Evolutionary conservation across 2,329 filamentous ascomycete genomes (phyloP).

Genomic region (Calonectria multiphialidica): DNA sequence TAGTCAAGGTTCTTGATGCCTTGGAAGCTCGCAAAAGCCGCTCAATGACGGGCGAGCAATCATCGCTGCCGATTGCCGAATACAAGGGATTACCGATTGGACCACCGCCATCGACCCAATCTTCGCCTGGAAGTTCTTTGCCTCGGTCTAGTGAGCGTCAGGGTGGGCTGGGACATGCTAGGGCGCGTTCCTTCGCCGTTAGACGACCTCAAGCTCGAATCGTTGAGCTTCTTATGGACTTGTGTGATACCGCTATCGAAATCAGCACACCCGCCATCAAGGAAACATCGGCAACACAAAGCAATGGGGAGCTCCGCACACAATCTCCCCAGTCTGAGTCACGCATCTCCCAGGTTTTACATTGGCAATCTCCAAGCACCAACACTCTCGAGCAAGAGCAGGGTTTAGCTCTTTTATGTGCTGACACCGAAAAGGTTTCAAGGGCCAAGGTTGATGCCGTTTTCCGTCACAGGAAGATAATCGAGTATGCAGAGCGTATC

Average conservation of each 20-base stretch:
- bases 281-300: constrained; percentile 74
- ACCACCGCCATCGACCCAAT: constrained; percentile 77
- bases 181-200: constrained; percentile 90
- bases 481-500: constrained; percentile 96
- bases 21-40: constrained; percentile 83
- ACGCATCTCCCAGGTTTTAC: constrained; percentile 90
- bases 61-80: constrained; percentile 72
- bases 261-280: constrained; percentile 96
- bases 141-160: constrained; percentile 80
- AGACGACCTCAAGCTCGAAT: constrained; percentile 91
- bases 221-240: constrained; percentile 92
- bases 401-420: constrained; percentile 86
- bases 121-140: constrained; percentile 79
- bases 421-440: constrained; percentile 88
- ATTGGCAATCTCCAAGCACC: constrained; percentile 95
- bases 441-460: constrained; percentile 94
- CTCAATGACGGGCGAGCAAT: constrained; percentile 67
- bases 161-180: constrained; percentile 81
- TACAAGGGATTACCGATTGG: constrained; percentile 93
- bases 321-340: constrained; percentile 97
- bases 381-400: constrained; percentile 95
- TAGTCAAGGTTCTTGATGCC: constrained; percentile 94
- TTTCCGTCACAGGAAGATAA: constrained; percentile 88
- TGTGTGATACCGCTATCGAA: constrained; percentile 95
- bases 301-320: constrained; percentile 84